These are phyloP conservation scores for Aspergillus phoenicis DNA, from an alignment of 2,329 filamentous ascomycete species.

Conservation along the genomic window DNA sequence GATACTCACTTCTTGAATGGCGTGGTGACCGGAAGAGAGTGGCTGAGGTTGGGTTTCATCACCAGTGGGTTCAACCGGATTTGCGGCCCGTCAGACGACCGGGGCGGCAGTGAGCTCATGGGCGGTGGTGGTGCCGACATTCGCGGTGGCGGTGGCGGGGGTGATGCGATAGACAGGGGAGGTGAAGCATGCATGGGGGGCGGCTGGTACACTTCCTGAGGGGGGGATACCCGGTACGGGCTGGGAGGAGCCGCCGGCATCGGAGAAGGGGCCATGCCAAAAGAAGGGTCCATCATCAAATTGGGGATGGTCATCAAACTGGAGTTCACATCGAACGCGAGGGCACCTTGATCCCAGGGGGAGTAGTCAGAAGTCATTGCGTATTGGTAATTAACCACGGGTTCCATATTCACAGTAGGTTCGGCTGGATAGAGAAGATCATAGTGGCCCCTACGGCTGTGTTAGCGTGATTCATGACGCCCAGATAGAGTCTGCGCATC, in stretches of 20 bases:
- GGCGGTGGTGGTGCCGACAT: constrained; percentile 34
- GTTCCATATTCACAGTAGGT: constrained; percentile 39
- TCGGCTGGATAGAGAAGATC: constrained; percentile 82
- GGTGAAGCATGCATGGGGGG: constrained; percentile 33
- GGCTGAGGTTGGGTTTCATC: constrained; percentile 44
- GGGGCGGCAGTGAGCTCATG: constrained; percentile 37
- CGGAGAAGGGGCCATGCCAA: constrained; percentile 32
- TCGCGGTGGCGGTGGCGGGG: constrained; percentile 28
- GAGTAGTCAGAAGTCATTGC: constrained; percentile 42
- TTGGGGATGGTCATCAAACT: constrained; percentile 45
- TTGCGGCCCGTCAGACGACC: constrained; percentile 41
- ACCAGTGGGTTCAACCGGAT: constrained; percentile 47
- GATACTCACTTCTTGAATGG: constrained; percentile 46
- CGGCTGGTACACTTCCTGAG: constrained; percentile 40
- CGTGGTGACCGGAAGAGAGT: constrained; percentile 43
- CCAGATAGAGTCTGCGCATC: neutral
- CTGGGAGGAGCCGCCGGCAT: constrained; percentile 35
- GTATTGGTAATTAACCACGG: constrained; percentile 46
- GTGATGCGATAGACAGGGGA: constrained; percentile 29
- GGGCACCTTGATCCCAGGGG: constrained; percentile 40
- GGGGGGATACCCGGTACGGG: constrained; percentile 34
- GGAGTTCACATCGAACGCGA: constrained; percentile 45
- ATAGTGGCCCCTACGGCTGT: constrained; percentile 71
- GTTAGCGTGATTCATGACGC: constrained; percentile 23
- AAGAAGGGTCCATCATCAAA: constrained; percentile 41